Evolutionary conservation across 768 basidiomycete species (phyloP), one percentile per base, ranked within the genome.

Genomic region (Phanerochaete carnosa): DNA sequence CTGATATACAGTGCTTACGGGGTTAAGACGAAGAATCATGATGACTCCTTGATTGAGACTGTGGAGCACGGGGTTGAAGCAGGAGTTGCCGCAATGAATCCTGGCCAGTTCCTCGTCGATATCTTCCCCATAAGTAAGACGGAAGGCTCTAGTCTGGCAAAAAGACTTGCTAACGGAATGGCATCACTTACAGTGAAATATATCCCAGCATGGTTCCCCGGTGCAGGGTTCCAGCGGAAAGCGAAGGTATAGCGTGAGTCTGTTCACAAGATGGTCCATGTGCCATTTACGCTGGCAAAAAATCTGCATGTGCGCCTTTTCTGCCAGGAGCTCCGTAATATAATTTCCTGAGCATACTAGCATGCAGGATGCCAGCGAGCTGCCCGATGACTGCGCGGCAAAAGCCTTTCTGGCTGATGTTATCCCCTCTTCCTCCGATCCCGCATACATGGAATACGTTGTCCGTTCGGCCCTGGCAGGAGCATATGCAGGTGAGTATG

Each of bases 371-470:
- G 3, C 51, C 67, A 66, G 78, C 43, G 71, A 68, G 26, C 68
- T 77, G 52, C 60, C 77, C 11, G 78, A 78, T 0, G 53, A 59
- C 0, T 80, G 78, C 6, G 9, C 26, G 6, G 49, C 49, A 29
- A 51, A 29, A 28, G 16, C 49, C 15, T 19, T 51, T 7, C 2
- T 51, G 16, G 25, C 26, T 23, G 26, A 51, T 9, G 11, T 51
- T 15, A 19, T 26, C 23, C 3, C 26, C 1, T 6, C 6, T 19
- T 23, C 22, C 12, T 28, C 7, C 26, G 28, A 51, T 28, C 22
- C 22, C 49, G 49, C 25, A 51, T 51, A 51, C 29, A 51, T 51
- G 49, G 49, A 51, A 19, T 11, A 28, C 8, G 49, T 51, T 26
- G 23, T 26, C 11, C 1, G 29, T 8, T 25, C 8, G 16, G 46